phyloP scores from a whole-genome alignment of 129 eudicot genomes.

The Flaveria linearis region DNA sequence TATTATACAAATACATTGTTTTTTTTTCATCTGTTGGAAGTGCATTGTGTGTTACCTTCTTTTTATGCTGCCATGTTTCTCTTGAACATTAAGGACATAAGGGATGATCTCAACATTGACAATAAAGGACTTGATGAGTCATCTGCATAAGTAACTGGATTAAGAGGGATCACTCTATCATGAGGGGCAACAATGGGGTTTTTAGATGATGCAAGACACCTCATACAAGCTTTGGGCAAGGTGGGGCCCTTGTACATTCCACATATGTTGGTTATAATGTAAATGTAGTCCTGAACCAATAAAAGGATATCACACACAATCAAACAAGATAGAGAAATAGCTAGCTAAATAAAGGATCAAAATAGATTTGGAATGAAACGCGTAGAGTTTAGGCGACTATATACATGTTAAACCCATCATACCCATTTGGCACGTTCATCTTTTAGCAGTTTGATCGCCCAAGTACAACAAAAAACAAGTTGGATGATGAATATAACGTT shows the following conservation, averaged over 20 bases:
- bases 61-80: conserved; percentile 29
- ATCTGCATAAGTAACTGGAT: conserved; percentile 43
- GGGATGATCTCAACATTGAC: conserved; percentile 33
- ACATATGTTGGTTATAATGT: conserved; percentile 36
- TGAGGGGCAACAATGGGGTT: conserved; percentile 19
- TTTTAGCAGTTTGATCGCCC: no score
- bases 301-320: neutral
- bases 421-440: no score
- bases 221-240: conserved; percentile 44
- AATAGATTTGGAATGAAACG: neutral
- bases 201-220: conserved; percentile 42
- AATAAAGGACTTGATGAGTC: conserved; percentile 24
- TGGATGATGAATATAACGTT: no score
- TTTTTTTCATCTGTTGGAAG: neutral
- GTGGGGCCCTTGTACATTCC: conserved; percentile 39
- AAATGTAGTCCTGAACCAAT: conserved; percentile 36
- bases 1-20: conserved; percentile 25
- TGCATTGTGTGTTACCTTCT: neutral
- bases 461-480: no score
- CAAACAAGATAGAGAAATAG: neutral
- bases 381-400: no score
- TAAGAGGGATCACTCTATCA: conserved; percentile 40
- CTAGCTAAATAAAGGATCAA: neutral
- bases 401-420: no score
- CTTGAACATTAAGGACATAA: conserved; percentile 37